Conservation (phyloP, 2,329 filamentous ascomycete genomes). For the Beauveria scarabaeidicola region DNA sequence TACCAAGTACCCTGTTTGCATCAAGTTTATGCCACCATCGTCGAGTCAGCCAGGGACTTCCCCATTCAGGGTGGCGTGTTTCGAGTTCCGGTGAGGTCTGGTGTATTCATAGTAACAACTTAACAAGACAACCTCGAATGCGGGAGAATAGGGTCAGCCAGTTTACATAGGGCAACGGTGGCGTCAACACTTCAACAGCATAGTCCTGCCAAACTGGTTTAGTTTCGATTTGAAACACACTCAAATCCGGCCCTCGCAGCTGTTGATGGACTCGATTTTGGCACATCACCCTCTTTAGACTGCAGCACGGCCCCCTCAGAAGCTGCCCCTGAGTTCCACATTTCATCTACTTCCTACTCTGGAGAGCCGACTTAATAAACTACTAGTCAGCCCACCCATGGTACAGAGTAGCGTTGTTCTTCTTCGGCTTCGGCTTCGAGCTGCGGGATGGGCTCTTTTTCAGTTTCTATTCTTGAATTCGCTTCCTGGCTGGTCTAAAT, state of each 20-base stretch:
- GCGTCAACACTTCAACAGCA: neutral
- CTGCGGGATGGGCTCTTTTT: neutral
- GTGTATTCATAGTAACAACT: slow-evolving; percentile 7
- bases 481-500: neutral
- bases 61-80: slow-evolving; percentile 4
- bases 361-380: neutral
- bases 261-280: neutral
- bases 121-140: neutral
- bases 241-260: neutral
- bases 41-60: neutral
- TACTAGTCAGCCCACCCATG: neutral
- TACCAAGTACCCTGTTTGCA: neutral
- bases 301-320: neutral
- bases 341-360: slow-evolving; percentile 7
- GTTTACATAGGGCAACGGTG: neutral
- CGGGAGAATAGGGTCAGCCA: neutral
- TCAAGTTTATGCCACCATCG: neutral
- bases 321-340: slow-evolving; percentile 3
- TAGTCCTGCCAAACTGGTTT: neutral
- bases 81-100: slow-evolving; percentile 8
- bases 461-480: neutral
- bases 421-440: too few species aligned
- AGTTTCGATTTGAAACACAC: slow-evolving; percentile 5
- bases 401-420: neutral
- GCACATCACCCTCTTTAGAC: neutral